Evolutionary conservation across 495 filamentous ascomycete genomes (phyloP), one percentile per base, ranked within the genome.

Genomic region (Penicillium paxilli): DNA sequence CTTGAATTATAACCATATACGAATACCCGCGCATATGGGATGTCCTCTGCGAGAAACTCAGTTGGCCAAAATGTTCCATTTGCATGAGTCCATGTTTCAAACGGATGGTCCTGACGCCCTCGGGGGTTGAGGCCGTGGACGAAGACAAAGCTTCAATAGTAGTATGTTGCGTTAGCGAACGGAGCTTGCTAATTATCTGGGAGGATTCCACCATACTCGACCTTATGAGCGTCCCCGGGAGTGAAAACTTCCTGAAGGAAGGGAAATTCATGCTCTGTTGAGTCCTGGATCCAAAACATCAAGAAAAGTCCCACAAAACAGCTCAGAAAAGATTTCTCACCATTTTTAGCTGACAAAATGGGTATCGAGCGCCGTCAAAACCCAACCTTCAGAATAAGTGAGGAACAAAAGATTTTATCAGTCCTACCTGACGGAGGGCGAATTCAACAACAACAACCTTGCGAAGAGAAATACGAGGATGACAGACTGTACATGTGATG

Each of bases 1-100:
- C 60, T 72, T 9, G 75, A 70, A 42, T 78, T 74, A 50, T 78
- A 78, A 3, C 74, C 74, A 44, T 73, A 78, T 3, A 71, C 64
- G 52, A 74, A 70, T 35, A 78, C 54, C 10, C 74, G 66, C 2
- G 74, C 64, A 23, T 69, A 60, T 5, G 68, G 64, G n/a, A 77
- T 64, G 24, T 78, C 72, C 23, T 69, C 56, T 0, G 70, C 62
- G 4, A 78, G 66, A 35, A 66, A 69, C 19, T 78, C 74, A 22
- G 41, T 58, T 6, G 71, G 73, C 74, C 75, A 77, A 46, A 76
- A 76, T 3, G 55, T 69, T 12, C 66, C 60, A 63, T 72, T 70
- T 23, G 51, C 49, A 48, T 69, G 64, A 3, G 60, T 71, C 74
- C 72, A 77, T 40, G 74, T 77, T 26, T 73, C 47, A 40, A 71